Base-by-base conservation (phyloP, 1,284 basidiomycete species). In the Sparassis latifolia region DNA sequence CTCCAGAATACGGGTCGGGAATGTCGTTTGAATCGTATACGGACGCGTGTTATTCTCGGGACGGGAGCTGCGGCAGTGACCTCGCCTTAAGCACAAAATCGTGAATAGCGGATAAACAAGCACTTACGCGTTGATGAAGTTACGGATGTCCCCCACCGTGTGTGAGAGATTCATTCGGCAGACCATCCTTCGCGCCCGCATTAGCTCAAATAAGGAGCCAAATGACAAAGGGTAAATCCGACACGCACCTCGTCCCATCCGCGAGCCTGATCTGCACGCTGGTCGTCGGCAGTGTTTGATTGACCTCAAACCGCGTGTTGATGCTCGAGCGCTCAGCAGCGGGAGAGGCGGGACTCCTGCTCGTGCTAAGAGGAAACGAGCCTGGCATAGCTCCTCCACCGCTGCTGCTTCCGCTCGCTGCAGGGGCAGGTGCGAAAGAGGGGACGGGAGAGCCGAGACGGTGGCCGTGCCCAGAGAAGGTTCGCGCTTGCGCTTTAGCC, bases 91-190 rank as follows among this genome's bases (percentile, higher is more conserved):
- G 20, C 27, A 33, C 10, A 33, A 2, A 5, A 29, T 1, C 35
- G 2, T 28, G 5, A 1, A n/a, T 20, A 42, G 10, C 7, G 10
- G 0, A 33, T 29, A 42, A 32, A 10, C 35, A 28, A 10, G 40
- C 5, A 86, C 92, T 57, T 66, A 97, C 90, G 90, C 88, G 56
- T 93, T 86, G 72, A 98, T 92, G 65, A 92, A 92, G 58, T 77
- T 81, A 48, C 93, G 76, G 45, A 98, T 77, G 62, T 98, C 93
- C 6, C 78, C 78, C 5, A 99, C 82, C 0, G 92, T 98, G 64
- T 98, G 93, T 7, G 84, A 86, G 50, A 94, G 74, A 68, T 99
- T 99, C 86, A 98, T 90, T 48, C 89, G 75, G 44, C 80, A 86
- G 2, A 93, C 87, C 66, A 96, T 80, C 57, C 93, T 89, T 62